phyloP scores from a whole-genome alignment of 192 early-diverging fungal species.

The Nowakowskiella sp. region DNA sequence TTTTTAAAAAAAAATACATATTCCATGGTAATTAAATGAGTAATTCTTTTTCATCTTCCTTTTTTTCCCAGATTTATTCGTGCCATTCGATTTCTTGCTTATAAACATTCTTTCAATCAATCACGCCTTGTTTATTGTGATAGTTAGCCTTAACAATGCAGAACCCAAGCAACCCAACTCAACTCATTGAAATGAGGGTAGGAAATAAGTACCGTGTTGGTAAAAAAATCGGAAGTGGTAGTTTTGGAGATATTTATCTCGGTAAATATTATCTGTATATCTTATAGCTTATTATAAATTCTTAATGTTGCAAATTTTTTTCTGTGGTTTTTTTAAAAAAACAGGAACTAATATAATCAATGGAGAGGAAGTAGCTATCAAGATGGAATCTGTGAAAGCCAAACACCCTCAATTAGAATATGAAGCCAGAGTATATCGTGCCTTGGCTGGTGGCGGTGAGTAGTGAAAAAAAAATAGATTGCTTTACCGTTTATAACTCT shows the following conservation, averaged over 20 bases:
- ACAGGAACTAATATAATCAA: conserved; percentile 62
- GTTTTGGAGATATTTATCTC: conserved; percentile 96
- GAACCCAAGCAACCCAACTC: too few species aligned
- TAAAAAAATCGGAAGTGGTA: conserved; percentile 92
- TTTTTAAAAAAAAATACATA: too few species aligned
- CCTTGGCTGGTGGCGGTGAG: conserved; percentile 62
- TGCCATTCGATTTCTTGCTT: too few species aligned
- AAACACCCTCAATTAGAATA: conserved; percentile 87
- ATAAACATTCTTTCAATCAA: too few species aligned
- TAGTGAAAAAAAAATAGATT: neutral
- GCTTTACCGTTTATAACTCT: neutral
- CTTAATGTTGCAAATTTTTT: neutral
- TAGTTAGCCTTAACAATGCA: too few species aligned
- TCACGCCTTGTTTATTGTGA: too few species aligned
- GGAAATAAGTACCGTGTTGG: conserved; percentile 92
- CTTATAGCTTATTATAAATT: too few species aligned
- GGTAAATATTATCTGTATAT: conserved; percentile 44
- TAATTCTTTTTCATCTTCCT: too few species aligned
- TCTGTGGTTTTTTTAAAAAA: conserved; percentile 3
- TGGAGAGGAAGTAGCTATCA: conserved; percentile 82
- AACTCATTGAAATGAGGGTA: conserved; percentile 53
- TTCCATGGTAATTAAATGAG: too few species aligned
- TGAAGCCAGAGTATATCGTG: conserved; percentile 81
- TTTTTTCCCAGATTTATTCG: too few species aligned
- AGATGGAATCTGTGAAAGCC: conserved; percentile 78